Evolutionary conservation across 2,329 filamentous ascomycete genomes (phyloP).

Genomic region (Cryphonectria naterciae): DNA sequence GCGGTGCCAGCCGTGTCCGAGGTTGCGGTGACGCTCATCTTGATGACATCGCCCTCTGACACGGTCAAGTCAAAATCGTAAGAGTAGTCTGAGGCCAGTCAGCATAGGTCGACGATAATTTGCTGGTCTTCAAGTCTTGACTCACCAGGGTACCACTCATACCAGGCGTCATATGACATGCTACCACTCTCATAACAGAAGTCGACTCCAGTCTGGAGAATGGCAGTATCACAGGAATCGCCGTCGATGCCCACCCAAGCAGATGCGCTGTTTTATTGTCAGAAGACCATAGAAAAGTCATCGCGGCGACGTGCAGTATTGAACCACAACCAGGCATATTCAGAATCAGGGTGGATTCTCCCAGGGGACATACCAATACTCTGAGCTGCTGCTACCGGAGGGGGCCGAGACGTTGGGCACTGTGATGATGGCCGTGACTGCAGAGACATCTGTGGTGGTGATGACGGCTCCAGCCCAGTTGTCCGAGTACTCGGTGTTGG

Average conservation of each 20-base stretch:
- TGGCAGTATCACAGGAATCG: slow-evolving; percentile 47
- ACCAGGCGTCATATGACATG: slow-evolving; percentile 54
- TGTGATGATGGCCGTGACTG: slow-evolving; percentile 55
- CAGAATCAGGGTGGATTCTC: neutral
- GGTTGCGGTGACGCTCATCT: slow-evolving; percentile 38
- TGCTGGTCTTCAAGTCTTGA: neutral
- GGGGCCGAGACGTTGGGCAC: slow-evolving; percentile 48
- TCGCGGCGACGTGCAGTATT: neutral
- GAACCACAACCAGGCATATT: neutral
- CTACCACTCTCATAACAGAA: slow-evolving; percentile 49
- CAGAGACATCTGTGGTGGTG: slow-evolving; percentile 52
- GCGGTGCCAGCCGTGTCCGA: slow-evolving; percentile 47
- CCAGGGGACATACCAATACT: neutral
- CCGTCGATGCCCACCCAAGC: slow-evolving; percentile 64
- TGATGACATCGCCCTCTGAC: slow-evolving; percentile 21
- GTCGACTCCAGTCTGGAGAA: slow-evolving; percentile 61
- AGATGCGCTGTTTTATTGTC: slow-evolving; percentile 40
- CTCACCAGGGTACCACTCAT: slow-evolving; percentile 58
- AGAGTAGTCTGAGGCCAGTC: slow-evolving; percentile 44
- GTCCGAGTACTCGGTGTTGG: slow-evolving; percentile 22
- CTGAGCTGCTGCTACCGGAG: slow-evolving; percentile 42
- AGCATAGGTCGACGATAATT: neutral
- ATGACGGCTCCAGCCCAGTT: slow-evolving; percentile 65
- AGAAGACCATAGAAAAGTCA: neutral
- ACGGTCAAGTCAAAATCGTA: slow-evolving; percentile 21